phyloP scores from a whole-genome alignment of 495 filamentous ascomycete genomes.

The Xylaria flabelliformis region DNA sequence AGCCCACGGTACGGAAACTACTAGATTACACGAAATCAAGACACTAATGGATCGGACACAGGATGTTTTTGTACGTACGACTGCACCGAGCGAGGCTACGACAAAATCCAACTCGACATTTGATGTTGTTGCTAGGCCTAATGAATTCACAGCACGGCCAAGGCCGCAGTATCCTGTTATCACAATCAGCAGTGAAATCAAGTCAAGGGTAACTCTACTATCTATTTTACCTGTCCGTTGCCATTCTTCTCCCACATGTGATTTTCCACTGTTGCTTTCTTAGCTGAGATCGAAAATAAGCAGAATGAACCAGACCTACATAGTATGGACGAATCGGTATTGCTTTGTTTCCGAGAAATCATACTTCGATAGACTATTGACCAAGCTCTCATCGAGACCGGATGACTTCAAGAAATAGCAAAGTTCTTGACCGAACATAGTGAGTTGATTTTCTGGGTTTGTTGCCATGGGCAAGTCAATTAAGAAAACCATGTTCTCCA shows the following conservation, averaged over 20 bases:
- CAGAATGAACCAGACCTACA: constrained; percentile 49
- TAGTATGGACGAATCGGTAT: constrained; percentile 82
- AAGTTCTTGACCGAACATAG: constrained; percentile 73
- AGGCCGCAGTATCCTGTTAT: constrained; percentile 66
- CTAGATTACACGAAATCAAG: not conserved
- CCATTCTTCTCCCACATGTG: constrained; percentile 60
- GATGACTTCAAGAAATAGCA: constrained; percentile 72
- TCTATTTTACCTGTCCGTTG: constrained; percentile 62
- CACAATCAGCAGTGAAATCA: not conserved
- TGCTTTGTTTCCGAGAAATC: constrained; percentile 73
- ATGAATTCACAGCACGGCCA: constrained; percentile 60
- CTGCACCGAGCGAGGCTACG: constrained; percentile 73
- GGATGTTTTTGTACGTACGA: not conserved
- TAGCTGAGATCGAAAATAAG: constrained; percentile 15
- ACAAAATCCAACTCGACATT: constrained; percentile 67
- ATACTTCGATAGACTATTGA: constrained; percentile 67
- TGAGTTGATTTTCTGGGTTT: constrained; percentile 49
- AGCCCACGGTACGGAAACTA: not conserved
- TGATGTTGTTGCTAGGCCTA: constrained; percentile 59
- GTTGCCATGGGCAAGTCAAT: constrained; percentile 77
- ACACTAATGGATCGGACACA: not conserved
- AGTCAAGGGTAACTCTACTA: not conserved
- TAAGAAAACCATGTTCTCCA: constrained; percentile 87
- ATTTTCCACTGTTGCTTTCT: constrained; percentile 49
- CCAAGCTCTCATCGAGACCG: constrained; percentile 65